A percentile compares a stretch with the other conserved stretches of the same genome.
Evolutionary conservation across 2,329 filamentous ascomycete species (phyloP).

Genomic region (Cryphonectria nitschkei): DNA sequence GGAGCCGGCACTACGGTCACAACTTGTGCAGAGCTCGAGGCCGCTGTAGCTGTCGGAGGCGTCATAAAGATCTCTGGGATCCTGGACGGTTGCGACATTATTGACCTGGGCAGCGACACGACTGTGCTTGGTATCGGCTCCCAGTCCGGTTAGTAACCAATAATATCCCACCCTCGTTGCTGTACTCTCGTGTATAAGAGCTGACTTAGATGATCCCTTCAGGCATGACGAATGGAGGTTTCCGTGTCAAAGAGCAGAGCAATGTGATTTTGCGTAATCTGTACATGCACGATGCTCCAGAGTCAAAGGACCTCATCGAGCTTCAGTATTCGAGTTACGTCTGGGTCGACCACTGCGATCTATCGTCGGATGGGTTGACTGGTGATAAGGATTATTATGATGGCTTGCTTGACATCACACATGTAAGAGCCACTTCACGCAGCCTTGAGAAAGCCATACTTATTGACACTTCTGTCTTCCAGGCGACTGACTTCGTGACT

Average conservation of each 20-base stretch:
- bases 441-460: slow-evolving; percentile 32
- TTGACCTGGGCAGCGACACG: slow-evolving; percentile 53
- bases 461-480: neutral
- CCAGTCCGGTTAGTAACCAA: slow-evolving; percentile 39
- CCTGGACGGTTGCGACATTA: slow-evolving; percentile 45
- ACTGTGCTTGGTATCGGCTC: slow-evolving; percentile 54
- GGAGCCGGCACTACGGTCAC: slow-evolving; percentile 50
- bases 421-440: slow-evolving; percentile 48
- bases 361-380: slow-evolving; percentile 50
- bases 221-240: slow-evolving; percentile 49
- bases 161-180: neutral
- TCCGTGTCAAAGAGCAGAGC: slow-evolving; percentile 50
- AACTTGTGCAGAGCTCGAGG: slow-evolving; percentile 45
- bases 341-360: slow-evolving; percentile 60
- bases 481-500: slow-evolving; percentile 18
- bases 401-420: slow-evolving; percentile 57
- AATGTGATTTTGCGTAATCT: slow-evolving; percentile 64
- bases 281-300: slow-evolving; percentile 52
- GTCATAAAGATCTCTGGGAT: slow-evolving; percentile 52
- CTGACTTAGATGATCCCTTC: neutral
- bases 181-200: too few relatives aligned
- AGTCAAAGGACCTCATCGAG: slow-evolving; percentile 54
- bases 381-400: slow-evolving; percentile 62
- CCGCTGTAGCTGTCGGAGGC: slow-evolving; percentile 42
- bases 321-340: slow-evolving; percentile 36